Base-by-base conservation (phyloP, 495 filamentous ascomycete species). In the Penicillium parvum region DNA sequence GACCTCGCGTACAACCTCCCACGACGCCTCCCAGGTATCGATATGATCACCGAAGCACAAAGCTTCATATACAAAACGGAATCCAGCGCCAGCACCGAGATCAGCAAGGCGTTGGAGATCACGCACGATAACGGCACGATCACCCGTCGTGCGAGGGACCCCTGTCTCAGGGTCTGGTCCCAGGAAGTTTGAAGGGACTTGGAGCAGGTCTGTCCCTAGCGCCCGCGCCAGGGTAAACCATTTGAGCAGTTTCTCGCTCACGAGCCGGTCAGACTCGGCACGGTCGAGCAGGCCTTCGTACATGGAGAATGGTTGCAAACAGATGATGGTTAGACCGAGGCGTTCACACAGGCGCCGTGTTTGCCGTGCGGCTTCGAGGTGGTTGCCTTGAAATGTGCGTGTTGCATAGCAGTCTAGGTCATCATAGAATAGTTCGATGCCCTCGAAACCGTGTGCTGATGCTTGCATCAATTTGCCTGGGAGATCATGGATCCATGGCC, bases 401-500 rank as follows among this genome's bases (percentile, higher is more conserved):
- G 60, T 49, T 5, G 83, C 83, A 19, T 85, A 49, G 54, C 79
- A 75, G 47, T 77, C 67, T 21, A 90, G 75, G 63, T 94, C 87
- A 63, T 91, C 88, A 59, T 83, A 81, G 71, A 88, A 89, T 23
- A 89, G 71, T 60, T 91, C 88, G 50, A 90, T 79, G 28, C 82
- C 86, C 45, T 76, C 58, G 60, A 84, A 81, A 14, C 84, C 84
- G 47, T 84, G 72, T 23, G 67, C 65, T 12, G 76, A 66, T 11
- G 87, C 85, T 53, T 77, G 73, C 43, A 78, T 72, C 17, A 94
- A 72, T 60, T 88, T 90, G 52, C 71, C 55, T 5, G 65, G 63
- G 11, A 91, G 72, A 10, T 72, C 63, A 58, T 91, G 86, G 49
- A 79, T 75, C 49, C 72, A 75, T 8, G 77, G 79, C 27, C 82